Base-by-base conservation (phyloP, 331 rosid species). In the Malus hybrid region DNA sequence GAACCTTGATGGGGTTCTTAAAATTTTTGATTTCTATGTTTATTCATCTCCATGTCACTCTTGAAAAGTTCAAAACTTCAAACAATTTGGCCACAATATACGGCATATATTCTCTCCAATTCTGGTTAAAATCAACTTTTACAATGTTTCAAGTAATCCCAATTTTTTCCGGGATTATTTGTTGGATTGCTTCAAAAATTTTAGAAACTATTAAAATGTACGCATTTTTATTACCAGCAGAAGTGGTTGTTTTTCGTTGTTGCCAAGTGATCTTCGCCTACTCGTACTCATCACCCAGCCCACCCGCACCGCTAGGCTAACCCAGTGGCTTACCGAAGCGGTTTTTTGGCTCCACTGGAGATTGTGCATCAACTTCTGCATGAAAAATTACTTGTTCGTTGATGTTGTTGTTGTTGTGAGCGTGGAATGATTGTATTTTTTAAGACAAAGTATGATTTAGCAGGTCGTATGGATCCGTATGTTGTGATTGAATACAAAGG, bases 381-480 rank as follows among this genome's bases (percentile, higher is more conserved):
- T 55, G 61, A 55, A 18, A 19, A 18, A 19, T 55, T 19, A 7
- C 24, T 3, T 1, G 1, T 3, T 55, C 14, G 4, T 42, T 10
- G 48, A 10, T 3, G 10, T 55, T 55, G 8, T 19, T 54, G 18
- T 46, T 32, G 34, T 13, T 65, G 22, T 50, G 2, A 46, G 5
- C 2, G 29, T 14, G 54, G 16, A 20, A 10, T 59, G 44, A 39
- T 39, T 39, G 44, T 31, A 11, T 14, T 14, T 24, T 28, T 28
- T 52, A 24, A 31, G 9, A 12, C 1, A 60, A 6, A 28, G 54
- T 18, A 10, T 59, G 33, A 20, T 54, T 6, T 77, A 65, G 29
- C 70, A 93, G 98, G 83, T 80, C 80, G 82, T 11, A 83, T 85
- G 86, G 97, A 93, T 87, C 97, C 96, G 7, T 90, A 90, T 75